These are phyloP conservation scores for Neurospora sp. DNA, from an alignment of 495 filamentous ascomycete genomes.

Conservation along the genomic window DNA sequence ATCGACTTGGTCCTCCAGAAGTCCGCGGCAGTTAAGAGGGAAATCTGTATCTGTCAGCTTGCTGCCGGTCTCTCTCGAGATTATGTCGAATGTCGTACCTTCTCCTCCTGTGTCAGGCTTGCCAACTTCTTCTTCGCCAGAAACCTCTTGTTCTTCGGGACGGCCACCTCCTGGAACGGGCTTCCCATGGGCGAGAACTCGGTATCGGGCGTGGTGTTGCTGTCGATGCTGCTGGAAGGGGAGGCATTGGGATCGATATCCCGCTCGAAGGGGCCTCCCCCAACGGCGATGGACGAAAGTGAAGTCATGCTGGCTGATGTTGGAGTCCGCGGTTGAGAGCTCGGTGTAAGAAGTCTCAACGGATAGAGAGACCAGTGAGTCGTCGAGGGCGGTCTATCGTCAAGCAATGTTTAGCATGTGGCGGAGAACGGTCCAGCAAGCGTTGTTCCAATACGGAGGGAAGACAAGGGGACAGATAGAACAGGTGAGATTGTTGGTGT, in stretches of 20 bases:
- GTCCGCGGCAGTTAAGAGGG: constrained; percentile 54
- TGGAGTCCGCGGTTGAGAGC: constrained; percentile 4
- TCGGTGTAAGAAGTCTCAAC: background rate
- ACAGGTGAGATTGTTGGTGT: background rate
- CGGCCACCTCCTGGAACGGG: constrained; percentile 23
- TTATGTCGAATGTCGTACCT: constrained; percentile 25
- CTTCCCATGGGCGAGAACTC: constrained; percentile 42
- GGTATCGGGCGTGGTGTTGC: constrained; percentile 36
- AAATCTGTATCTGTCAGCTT: constrained; percentile 36
- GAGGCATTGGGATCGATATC: constrained; percentile 30
- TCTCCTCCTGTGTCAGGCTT: constrained; percentile 42
- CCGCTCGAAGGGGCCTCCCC: constrained; percentile 3
- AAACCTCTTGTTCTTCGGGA: constrained; percentile 22
- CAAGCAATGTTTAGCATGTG: background rate
- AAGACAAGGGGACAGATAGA: background rate
- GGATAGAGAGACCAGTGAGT: background rate
- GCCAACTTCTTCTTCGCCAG: constrained; percentile 32
- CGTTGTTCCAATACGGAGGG: background rate
- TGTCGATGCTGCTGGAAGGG: constrained; percentile 29
- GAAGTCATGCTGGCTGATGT: constrained; percentile 8
- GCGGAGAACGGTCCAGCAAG: background rate
- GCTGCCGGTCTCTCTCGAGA: background rate
- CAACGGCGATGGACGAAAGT: background rate
- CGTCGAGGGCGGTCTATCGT: background rate
- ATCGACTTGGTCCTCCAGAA: constrained; percentile 71